These are phyloP conservation scores for Phytophthora sansomeana DNA, from an alignment of 352 stramenopile genomes.

Conservation along the genomic window DNA sequence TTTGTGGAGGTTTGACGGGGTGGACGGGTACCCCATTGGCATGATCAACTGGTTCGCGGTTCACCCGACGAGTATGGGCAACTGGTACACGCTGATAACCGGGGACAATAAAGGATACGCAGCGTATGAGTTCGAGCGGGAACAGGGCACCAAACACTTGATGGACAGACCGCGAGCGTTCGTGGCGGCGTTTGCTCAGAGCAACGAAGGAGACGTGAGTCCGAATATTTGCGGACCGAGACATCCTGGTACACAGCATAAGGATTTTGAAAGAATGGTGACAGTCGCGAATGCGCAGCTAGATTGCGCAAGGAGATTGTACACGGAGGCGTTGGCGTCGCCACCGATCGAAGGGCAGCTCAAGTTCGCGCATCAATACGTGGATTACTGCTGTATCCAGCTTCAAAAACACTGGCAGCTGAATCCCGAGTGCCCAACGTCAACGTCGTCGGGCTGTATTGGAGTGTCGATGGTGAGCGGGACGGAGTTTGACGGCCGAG, in stretches of 20 bases:
- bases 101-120: constrained; percentile 95
- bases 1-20: constrained; percentile 86
- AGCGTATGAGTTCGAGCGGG: constrained; percentile 88
- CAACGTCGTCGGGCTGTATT: constrained; percentile 82
- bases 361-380: constrained; percentile 73
- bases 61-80: constrained; percentile 94
- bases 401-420: constrained; percentile 74
- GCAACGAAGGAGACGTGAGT: constrained; percentile 94
- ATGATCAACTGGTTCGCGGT: constrained; percentile 96
- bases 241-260: constrained; percentile 67
- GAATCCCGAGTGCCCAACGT: constrained; percentile 67
- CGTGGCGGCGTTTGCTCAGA: constrained; percentile 93
- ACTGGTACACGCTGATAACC: constrained; percentile 93
- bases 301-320: constrained; percentile 66
- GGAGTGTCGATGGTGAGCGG: constrained; percentile 87
- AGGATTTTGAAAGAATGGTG: constrained; percentile 87
- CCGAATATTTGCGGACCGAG: constrained; percentile 90
- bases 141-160: constrained; percentile 81
- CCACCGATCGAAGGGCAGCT: constrained; percentile 54
- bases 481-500: constrained; percentile 78
- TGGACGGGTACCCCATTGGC: constrained; percentile 84
- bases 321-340: constrained; percentile 47
- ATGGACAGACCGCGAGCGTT: constrained; percentile 88
- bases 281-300: constrained; percentile 80
- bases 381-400: constrained; percentile 75